phyloP scores from a whole-genome alignment of 352 stramenopile species.

The Phytophthora sansomeana region DNA sequence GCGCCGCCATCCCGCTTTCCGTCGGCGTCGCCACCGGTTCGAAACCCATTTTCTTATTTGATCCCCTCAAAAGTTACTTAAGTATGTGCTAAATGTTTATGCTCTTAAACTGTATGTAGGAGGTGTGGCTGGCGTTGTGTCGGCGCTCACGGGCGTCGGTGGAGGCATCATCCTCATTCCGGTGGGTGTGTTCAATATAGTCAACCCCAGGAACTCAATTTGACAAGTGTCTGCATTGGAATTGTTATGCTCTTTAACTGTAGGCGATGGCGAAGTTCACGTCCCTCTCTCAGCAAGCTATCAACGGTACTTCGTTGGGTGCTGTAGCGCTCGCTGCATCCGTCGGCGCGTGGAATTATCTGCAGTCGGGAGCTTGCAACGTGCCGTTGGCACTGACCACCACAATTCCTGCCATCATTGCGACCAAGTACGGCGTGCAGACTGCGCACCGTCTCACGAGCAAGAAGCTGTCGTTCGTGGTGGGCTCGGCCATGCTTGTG shows the following conservation, averaged over 20 bases:
- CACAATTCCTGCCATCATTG: slow-evolving; percentile 80
- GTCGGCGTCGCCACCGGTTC: slow-evolving; percentile 53
- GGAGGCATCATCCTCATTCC: slow-evolving; percentile 88
- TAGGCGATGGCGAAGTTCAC: slow-evolving; percentile 87
- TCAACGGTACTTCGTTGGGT: slow-evolving; percentile 86
- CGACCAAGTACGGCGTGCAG: slow-evolving; percentile 82
- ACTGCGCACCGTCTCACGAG: slow-evolving; percentile 78
- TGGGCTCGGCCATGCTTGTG: slow-evolving; percentile 79
- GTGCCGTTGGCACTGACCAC: slow-evolving; percentile 74
- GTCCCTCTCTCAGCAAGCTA: slow-evolving; percentile 74
- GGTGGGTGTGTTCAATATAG: slow-evolving; percentile 34
- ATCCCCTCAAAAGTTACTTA: not conserved
- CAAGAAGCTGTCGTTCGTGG: slow-evolving; percentile 78
- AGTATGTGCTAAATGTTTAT: slow-evolving; percentile 3
- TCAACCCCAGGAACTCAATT: not conserved
- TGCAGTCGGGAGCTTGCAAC: slow-evolving; percentile 76
- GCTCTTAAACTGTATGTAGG: slow-evolving; percentile 37
- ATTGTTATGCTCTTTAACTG: slow-evolving; percentile 14
- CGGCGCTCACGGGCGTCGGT: slow-evolving; percentile 81
- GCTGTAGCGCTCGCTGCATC: slow-evolving; percentile 76
- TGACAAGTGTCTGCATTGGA: not conserved
- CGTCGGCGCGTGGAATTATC: slow-evolving; percentile 79
- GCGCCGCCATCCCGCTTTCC: slow-evolving; percentile 50
- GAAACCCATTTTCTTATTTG: not conserved
- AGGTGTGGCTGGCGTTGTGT: slow-evolving; percentile 73